phyloP scores from a whole-genome alignment of 2,329 filamentous ascomycete species.

The Colletotrichum eremochloae region DNA sequence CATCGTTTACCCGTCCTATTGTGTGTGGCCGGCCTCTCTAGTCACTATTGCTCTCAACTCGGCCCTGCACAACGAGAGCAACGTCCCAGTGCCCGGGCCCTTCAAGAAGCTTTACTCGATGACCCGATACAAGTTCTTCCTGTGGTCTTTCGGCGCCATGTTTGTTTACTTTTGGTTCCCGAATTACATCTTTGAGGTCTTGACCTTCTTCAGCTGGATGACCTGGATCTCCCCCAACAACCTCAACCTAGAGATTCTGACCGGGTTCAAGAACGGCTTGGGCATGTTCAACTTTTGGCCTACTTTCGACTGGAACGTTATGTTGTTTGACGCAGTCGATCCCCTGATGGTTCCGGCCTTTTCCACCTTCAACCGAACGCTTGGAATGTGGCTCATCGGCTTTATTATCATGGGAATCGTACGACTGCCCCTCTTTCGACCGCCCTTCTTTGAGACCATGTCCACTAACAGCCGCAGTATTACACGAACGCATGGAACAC shows the following conservation, averaged over 20 bases:
- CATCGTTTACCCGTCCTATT: conserved; percentile 65
- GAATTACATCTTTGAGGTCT: conserved; percentile 62
- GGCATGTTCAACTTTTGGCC: conserved; percentile 60
- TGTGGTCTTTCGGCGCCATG: conserved; percentile 59
- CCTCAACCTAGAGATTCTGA: conserved; percentile 52
- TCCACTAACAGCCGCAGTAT: conserved; percentile 36
- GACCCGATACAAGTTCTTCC: conserved; percentile 63
- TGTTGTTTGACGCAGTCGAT: conserved; percentile 45
- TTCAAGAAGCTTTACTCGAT: conserved; percentile 56
- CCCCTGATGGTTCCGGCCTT: conserved; percentile 52
- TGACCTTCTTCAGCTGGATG: conserved; percentile 66
- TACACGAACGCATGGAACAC: conserved; percentile 53
- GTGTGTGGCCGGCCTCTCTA: conserved; percentile 67
- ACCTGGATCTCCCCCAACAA: conserved; percentile 65
- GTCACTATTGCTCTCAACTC: conserved; percentile 64
- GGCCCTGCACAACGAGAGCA: conserved; percentile 61
- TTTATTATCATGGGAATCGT: conserved; percentile 48
- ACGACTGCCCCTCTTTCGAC: too few relatives aligned
- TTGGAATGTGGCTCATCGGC: conserved; percentile 49
- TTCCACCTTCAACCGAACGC: conserved; percentile 52
- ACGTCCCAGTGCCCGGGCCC: conserved; percentile 56
- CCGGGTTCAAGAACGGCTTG: conserved; percentile 54
- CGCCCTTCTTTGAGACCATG: too few relatives aligned
- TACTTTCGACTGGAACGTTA: conserved; percentile 60
- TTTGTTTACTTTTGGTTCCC: conserved; percentile 69